Evolutionary conservation across 2,329 filamentous ascomycete species (phyloP), one percentile per base, ranked within the genome.

Genomic region (Chaetothyriales sp.): DNA sequence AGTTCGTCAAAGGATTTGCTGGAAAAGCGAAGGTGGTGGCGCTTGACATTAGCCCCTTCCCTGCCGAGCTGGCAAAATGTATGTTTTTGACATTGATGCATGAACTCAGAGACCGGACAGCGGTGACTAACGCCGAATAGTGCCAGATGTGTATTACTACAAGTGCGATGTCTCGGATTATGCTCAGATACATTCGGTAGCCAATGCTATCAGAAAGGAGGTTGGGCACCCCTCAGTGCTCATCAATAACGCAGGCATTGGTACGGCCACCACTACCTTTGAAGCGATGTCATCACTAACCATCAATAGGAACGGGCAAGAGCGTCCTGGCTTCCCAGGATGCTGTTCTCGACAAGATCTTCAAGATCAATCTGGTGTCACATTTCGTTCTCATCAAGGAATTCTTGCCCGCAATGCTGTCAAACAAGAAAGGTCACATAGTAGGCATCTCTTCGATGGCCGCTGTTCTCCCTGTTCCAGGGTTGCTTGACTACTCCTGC

Each of bases 211-310:
- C 61, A 73, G 76, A 49, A 63, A 65, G 36, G 64, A 74, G 9
- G 68, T 83, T 51, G 82, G 81, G 52, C 61, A 75, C 45, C 83
- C 83, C 0, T 86, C 81, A 0, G 70, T 87, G 54, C 70, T 87
- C 3, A 81, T 85, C 68, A 84, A 84, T 69, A 85, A 85, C 61
- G 82, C 83, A 7, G 82, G 81, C 53, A 73, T 83, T 25, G 76
- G 71, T 6, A 74, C 73, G 49, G 22, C n/a, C 6, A 10, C 45
- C 47, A 36, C 12, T 18, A 15, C 7, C 5, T 39, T 1, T 18
- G 39, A 20, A 18, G 8, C 9, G 10, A 43, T 22, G 20, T 22
- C 2, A 15, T 39, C 15, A 12, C 32, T 39, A 12, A 39, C 32
- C 10, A 15, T 39, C 7, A 39, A 15, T 12, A 39, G 32, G 32